phyloP scores from a whole-genome alignment of 345 rosid species.

The Iberis pinnata region DNA sequence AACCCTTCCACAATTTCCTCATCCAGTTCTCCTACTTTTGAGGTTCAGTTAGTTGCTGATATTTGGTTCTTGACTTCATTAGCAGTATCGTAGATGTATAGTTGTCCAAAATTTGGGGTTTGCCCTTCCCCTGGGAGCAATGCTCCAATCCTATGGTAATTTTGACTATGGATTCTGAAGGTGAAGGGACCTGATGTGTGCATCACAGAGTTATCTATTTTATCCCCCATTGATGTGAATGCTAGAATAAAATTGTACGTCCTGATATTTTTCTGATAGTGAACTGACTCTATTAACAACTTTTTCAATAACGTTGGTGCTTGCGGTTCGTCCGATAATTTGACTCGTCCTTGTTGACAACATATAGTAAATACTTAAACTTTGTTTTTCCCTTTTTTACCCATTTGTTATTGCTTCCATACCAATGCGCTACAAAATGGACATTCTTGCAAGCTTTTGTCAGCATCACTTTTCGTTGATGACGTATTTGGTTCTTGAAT shows the following conservation, averaged over 20 bases:
- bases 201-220: background rate
- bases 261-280: background rate
- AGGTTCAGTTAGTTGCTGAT: background rate
- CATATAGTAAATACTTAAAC: background rate
- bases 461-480: too few species aligned
- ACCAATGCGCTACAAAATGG: background rate
- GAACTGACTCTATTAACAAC: background rate
- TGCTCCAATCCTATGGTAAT: background rate
- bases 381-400: background rate
- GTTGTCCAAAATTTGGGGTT: background rate
- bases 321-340: background rate
- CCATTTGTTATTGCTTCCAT: background rate
- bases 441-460: background rate
- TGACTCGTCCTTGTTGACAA: background rate
- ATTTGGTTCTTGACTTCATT: background rate
- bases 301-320: background rate
- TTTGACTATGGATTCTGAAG: background rate
- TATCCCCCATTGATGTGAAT: background rate
- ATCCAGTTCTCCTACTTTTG: background rate
- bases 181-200: background rate
- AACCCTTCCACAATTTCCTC: background rate
- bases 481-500: too few species aligned
- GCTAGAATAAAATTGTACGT: background rate
- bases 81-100: background rate
- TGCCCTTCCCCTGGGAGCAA: background rate